A percentile compares a stretch with the other conserved stretches of the same genome.
These are phyloP conservation scores for Polysphondylium violaceum DNA, from an alignment of 78 protist genomes.

Conservation along the genomic window DNA sequence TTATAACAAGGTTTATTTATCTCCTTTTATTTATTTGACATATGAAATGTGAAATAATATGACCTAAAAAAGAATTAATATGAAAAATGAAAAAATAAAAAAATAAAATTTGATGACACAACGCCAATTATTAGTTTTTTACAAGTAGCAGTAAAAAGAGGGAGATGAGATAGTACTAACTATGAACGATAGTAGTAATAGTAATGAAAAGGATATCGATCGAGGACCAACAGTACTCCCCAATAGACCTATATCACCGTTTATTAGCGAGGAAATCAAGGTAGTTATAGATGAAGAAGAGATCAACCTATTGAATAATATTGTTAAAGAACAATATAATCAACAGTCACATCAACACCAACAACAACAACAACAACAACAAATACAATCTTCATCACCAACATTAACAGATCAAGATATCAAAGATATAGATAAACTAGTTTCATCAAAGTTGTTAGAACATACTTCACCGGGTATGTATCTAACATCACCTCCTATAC, in stretches of 20 bases:
- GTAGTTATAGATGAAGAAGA: not conserved
- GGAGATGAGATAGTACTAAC: not conserved
- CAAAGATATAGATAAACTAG: not conserved
- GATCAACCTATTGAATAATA: not conserved
- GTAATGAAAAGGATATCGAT: not conserved
- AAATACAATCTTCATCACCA: not conserved
- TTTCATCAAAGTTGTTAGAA: not conserved
- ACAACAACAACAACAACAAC: slow-evolving; percentile 32
- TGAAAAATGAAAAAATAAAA: too few relatives aligned
- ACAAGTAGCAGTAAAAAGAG: too few relatives aligned
- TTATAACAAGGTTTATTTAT: too few relatives aligned
- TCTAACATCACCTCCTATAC: too few relatives aligned
- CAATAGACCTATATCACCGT: too few relatives aligned
- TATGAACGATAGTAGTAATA: not conserved
- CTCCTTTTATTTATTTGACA: too few relatives aligned
- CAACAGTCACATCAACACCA: slow-evolving; percentile 10
- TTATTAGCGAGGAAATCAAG: not conserved
- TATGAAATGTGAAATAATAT: too few relatives aligned
- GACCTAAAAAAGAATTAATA: too few relatives aligned
- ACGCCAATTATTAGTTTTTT: too few relatives aligned
- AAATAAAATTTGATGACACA: too few relatives aligned
- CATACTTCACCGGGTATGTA: too few relatives aligned
- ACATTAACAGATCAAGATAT: not conserved
- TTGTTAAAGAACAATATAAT: not conserved
- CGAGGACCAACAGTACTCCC: not conserved